A percentile compares a stretch with the other conserved stretches of the same genome.
Conservation (phyloP, 371 early-diverging fungal genomes). For the Blakeslea trispora region DNA sequence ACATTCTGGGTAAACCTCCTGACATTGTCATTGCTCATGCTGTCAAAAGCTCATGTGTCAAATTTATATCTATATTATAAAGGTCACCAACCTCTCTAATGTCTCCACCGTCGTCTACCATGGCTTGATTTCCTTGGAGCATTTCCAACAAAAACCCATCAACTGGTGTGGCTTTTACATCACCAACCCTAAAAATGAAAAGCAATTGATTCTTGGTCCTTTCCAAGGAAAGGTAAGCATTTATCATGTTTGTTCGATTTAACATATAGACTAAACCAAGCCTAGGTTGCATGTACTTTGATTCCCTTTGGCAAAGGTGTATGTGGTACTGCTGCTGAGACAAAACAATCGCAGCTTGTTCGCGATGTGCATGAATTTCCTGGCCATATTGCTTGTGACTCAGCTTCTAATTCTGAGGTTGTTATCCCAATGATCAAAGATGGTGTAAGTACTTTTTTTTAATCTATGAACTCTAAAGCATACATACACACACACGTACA, state of each 20-base stretch:
- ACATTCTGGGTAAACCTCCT: constrained; percentile 52
- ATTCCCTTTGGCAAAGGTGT: constrained; percentile 87
- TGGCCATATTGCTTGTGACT: constrained; percentile 94
- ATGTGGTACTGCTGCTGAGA: constrained; percentile 80
- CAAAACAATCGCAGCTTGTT: constrained; percentile 61
- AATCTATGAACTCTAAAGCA: constrained; percentile 1
- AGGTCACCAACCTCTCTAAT: constrained; percentile 81
- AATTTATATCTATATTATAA: too few relatives aligned
- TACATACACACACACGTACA: too few relatives aligned
- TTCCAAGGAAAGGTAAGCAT: constrained; percentile 90
- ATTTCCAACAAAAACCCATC: constrained; percentile 73
- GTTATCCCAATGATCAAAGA: constrained; percentile 81
- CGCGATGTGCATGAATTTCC: constrained; percentile 81
- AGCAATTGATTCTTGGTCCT: constrained; percentile 77
- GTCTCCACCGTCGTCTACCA: constrained; percentile 81
- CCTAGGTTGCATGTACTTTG: constrained; percentile 79
- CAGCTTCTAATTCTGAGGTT: constrained; percentile 84
- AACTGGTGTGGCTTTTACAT: constrained; percentile 94
- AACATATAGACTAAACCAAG: too few relatives aligned
- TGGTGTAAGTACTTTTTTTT: constrained; percentile 38
- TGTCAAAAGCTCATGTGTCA: too few relatives aligned
- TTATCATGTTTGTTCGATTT: too few relatives aligned
- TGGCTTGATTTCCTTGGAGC: constrained; percentile 57
- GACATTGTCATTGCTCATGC: background rate
- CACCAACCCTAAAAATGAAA: constrained; percentile 49